Evolutionary conservation across 1,139 yeast genomes (phyloP).

Genomic region (Pichia sp.): DNA sequence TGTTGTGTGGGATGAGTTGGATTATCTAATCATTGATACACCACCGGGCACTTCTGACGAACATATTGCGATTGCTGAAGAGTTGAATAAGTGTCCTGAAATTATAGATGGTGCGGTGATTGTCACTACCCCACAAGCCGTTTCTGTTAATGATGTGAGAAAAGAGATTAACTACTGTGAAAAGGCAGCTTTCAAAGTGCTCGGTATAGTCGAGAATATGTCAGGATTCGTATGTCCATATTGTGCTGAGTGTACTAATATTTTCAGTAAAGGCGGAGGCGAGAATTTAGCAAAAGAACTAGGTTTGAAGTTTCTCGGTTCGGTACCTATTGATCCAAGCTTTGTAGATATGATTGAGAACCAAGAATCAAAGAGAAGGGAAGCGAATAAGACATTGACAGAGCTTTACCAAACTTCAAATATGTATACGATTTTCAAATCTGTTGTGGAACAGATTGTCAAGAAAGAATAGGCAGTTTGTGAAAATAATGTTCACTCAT

Average conservation of each 20-base stretch:
- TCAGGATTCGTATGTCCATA: conserved; percentile 93
- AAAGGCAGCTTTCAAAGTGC: conserved; percentile 69
- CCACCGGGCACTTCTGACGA: conserved; percentile 99
- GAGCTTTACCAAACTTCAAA: conserved; percentile 35
- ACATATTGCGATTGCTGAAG: conserved; percentile 94
- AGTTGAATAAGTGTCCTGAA: conserved; percentile 58
- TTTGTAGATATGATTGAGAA: conserved; percentile 80
- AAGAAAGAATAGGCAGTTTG: not conserved
- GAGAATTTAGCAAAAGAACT: conserved; percentile 53
- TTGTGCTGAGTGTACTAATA: conserved; percentile 86
- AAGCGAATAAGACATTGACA: conserved; percentile 18
- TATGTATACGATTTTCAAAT: conserved; percentile 40
- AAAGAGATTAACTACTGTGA: conserved; percentile 90
- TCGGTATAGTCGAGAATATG: conserved; percentile 95
- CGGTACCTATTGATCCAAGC: conserved; percentile 86
- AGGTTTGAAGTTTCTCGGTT: conserved; percentile 66
- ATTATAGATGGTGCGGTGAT: conserved; percentile 84
- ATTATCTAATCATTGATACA: conserved; percentile 85
- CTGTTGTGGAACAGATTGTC: conserved; percentile 16
- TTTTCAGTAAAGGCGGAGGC: conserved; percentile 96
- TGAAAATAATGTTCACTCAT: too few relatives aligned
- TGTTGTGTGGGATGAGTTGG: conserved; percentile 81
- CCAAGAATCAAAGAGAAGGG: conserved; percentile 31
- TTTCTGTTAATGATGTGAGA: conserved; percentile 86
- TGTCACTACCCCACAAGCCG: conserved; percentile 95